Evolutionary conservation across 805 yeast genomes (phyloP), one percentile per base, ranked within the genome.

Genomic region (Metschnikowia rubicola): DNA sequence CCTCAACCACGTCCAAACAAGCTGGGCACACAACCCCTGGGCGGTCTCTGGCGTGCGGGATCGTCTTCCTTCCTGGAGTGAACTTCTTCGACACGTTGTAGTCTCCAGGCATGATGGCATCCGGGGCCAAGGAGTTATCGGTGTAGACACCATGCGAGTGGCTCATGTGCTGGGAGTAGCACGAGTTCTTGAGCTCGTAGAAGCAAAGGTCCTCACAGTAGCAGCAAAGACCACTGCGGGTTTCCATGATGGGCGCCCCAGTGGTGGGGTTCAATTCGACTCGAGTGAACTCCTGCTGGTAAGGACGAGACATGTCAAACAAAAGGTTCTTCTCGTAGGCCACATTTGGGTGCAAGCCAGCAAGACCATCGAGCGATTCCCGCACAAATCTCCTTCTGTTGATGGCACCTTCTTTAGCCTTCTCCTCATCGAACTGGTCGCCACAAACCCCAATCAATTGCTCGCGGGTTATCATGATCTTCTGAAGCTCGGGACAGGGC

Each of bases 201-300:
- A 70, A 69, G 36, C 43, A 42, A 5, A 62, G 13, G 1, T 60
- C 63, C 11, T 56, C 55, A 47, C 74, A 70, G 44, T 59, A 70
- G 2, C 71, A 65, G 55, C 74, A 70, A 21, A 70, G 48, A 0
- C 67, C 74, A 37, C 59, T 47, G 36, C 71, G 57, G 2, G 73
- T 62, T 30, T 50, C 53, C 49, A 47, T 47, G n/a, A 35, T 32
- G 12, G 44, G 51, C 12, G 28, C 36, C 5, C 39, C 29, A 2
- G 53, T 47, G 8, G 4, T 10, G 1, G 48, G 43, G 38, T 50
- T 38, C 40, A 47, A 38, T 33, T 55, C 54, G n/a, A 47, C 40
- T 2, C 57, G 43, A 5, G 57, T 52, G 46, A 51, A 53, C 37
- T 55, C 57, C 30, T 55, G 57, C 37, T 53, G 59, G 42, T 55